phyloP scores from a whole-genome alignment of 139 green algal genomes.

The Coelastrella sp. region DNA sequence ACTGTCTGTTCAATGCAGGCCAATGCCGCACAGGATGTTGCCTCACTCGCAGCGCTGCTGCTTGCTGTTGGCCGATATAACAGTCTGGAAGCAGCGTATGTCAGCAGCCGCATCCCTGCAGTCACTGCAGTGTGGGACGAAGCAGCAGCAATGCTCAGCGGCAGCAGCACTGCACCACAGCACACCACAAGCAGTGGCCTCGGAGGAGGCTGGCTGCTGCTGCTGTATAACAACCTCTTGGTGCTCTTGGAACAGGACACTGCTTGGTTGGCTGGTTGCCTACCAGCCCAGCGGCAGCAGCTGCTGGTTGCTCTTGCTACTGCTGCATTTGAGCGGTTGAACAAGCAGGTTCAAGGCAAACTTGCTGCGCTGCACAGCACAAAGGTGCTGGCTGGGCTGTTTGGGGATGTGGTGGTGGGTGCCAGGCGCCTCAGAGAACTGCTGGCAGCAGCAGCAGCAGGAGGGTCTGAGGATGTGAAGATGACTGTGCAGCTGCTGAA shows the following conservation, averaged over 20 bases:
- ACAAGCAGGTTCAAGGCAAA: slow-evolving; percentile 38
- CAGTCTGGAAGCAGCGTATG: slow-evolving; percentile 77
- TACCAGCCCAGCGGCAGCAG: slow-evolving; percentile 57
- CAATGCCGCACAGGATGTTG: slow-evolving; percentile 9
- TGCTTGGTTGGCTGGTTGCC: slow-evolving; percentile 63
- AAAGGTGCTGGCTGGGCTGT: slow-evolving; percentile 29
- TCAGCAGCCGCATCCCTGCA: slow-evolving; percentile 55
- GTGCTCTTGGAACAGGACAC: slow-evolving; percentile 66
- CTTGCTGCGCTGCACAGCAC: slow-evolving; percentile 28
- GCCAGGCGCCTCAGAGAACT: slow-evolving; percentile 19
- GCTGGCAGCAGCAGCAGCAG: slow-evolving; percentile 23
- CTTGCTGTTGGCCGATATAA: slow-evolving; percentile 61
- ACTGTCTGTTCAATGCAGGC: slow-evolving; percentile 23
- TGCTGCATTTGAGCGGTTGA: slow-evolving; percentile 60
- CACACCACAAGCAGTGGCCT: background rate
- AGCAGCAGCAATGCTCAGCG: slow-evolving; percentile 24
- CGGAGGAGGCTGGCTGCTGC: slow-evolving; percentile 65
- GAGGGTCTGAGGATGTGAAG: background rate
- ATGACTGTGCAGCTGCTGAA: slow-evolving; percentile 12
- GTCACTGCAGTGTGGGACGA: slow-evolving; percentile 65
- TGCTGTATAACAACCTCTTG: slow-evolving; percentile 78
- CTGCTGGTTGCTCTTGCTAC: slow-evolving; percentile 68
- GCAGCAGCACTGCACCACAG: background rate
- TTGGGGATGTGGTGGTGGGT: slow-evolving; percentile 20
- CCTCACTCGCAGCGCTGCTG: slow-evolving; percentile 68